Base-by-base conservation (phyloP, 2,329 filamentous ascomycete species). In the Beauveria caledonica region DNA sequence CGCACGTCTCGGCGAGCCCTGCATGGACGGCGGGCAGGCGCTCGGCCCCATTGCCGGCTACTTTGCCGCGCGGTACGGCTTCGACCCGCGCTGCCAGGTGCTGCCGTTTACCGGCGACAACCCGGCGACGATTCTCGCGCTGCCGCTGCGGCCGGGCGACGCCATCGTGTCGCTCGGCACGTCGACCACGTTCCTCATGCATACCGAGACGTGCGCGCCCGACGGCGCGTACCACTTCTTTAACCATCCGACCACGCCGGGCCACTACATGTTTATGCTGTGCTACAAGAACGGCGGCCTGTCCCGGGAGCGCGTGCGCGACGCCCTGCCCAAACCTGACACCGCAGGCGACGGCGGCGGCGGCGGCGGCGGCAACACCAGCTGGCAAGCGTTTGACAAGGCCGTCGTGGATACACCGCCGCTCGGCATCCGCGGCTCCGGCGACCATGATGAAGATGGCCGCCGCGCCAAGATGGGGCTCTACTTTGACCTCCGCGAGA, bases 191-290 rank as follows among this genome's bases (percentile, higher is more conserved):
- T 97, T 97, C 79, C 84, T 99, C 63, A 97, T 97, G 93, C 92
- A 89, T 69, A 97, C 94, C 5, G 86, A 90, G n/a, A 81, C 84
- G 68, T 97, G 96, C 80, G 87, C 87, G 72, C 91, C 94, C 2
- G 88, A 97, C 70, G 89, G 91, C 3, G 85, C 89, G 7, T 96
- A 96, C 70, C 94, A 99, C 78, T 96, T 97, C 80, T 95, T 97
- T 84, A 96, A 97, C 78, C 92, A 97, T 74, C 94, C 94, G 1
- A 94, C 92, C 49, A 96, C 91, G 1, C 78, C 86, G 0, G 91
- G 89, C 1, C 83, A 97, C 62, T 97, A 96, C 82, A 97, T 99
- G 94, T 97, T 99, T 76, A 99, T 99, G 94, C 85, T 99, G 40
- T 99, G 94, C 81, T 99, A 97, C 80, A 97, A 97, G 77, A 99